phyloP scores from a whole-genome alignment of 306 rosid species.

The Quillaja saponaria region DNA sequence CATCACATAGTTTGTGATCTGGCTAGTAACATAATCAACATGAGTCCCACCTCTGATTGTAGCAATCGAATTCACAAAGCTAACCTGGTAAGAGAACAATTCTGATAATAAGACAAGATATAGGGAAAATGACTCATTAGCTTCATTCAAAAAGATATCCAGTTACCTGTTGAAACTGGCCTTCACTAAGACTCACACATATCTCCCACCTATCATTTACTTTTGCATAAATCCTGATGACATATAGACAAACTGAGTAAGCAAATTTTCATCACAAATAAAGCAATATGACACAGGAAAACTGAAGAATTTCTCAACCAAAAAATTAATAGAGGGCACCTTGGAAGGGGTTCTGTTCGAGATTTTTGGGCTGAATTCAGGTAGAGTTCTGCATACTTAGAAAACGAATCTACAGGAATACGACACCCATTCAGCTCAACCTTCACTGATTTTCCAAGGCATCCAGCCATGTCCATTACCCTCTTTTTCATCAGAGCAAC shows the following conservation, averaged over 20 bases:
- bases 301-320: background rate
- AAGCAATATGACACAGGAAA: background rate
- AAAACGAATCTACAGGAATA: conserved; percentile 63
- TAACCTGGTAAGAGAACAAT: conserved; percentile 58
- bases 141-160: conserved; percentile 6
- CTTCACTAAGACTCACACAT: conserved; percentile 81
- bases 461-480: conserved; percentile 90
- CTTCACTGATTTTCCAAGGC: conserved; percentile 86
- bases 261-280: background rate
- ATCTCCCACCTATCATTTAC: conserved; percentile 94
- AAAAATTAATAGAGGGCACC: conserved; percentile 40
- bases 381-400: conserved; percentile 82
- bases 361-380: conserved; percentile 60
- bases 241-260: conserved; percentile 11
- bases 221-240: conserved; percentile 59
- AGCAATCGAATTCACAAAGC: conserved; percentile 81
- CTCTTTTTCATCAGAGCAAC: conserved; percentile 92
- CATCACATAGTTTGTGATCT: conserved; percentile 77
- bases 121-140: background rate
- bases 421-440: conserved; percentile 73
- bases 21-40: conserved; percentile 79
- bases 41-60: conserved; percentile 98
- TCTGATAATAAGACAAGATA: conserved; percentile 1
- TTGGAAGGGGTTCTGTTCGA: conserved; percentile 52
- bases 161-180: conserved; percentile 90